Evolutionary conservation across 225 moss, liverwort and hornwort genomes (phyloP).

Genomic region (Thuidium tamariscinum): DNA sequence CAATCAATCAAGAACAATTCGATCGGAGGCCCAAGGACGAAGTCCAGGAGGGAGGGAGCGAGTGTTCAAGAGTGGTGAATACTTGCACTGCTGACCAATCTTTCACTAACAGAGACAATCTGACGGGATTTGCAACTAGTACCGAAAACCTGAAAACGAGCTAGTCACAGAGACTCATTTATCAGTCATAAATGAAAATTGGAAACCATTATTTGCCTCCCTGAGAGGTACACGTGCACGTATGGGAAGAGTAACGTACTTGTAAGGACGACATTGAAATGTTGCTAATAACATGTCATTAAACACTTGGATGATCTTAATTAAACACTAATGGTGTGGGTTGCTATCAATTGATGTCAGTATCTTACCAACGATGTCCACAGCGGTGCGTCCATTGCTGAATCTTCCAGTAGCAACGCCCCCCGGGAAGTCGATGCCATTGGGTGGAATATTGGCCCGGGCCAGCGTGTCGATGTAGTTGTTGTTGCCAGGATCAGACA

Average conservation of each 20-base stretch:
- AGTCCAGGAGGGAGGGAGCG: not conserved
- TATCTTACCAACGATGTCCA: constrained; percentile 23
- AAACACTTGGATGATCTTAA: not conserved
- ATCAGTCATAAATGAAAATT: not conserved
- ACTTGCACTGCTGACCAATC: too few relatives aligned
- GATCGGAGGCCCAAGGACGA: too few relatives aligned
- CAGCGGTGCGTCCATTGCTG: constrained; percentile 31
- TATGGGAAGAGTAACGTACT: too few relatives aligned
- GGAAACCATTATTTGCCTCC: not conserved
- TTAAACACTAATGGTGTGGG: not conserved
- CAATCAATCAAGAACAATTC: too few relatives aligned
- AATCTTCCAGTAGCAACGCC: constrained; percentile 17
- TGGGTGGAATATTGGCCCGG: constrained; percentile 10
- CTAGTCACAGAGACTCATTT: not conserved
- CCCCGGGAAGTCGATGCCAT: constrained; percentile 37
- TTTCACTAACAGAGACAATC: not conserved
- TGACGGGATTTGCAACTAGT: too few relatives aligned
- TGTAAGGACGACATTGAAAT: not conserved
- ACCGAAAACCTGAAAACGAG: not conserved
- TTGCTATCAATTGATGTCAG: not conserved
- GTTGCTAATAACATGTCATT: not conserved
- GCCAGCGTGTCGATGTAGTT: constrained; percentile 20
- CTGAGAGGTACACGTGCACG: not conserved
- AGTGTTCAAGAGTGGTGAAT: not conserved
- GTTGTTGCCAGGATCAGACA: constrained; percentile 36